Percentiles rank a stretch among this genome's conserved stretches.
Conservation (phyloP, 139 green algal genomes). For the Volvox africanus region DNA sequence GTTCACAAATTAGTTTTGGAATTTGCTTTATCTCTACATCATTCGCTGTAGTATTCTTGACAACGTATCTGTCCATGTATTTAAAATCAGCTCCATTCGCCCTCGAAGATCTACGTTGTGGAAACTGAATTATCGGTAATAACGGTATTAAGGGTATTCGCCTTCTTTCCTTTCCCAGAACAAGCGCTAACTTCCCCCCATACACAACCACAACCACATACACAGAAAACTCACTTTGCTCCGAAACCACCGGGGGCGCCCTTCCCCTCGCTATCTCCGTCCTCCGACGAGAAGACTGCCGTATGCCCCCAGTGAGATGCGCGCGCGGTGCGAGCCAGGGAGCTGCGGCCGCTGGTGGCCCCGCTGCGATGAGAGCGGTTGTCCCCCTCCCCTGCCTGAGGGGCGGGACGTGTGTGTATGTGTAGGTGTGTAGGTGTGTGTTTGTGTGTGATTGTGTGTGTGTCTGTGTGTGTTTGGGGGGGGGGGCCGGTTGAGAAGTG, state of each 20-base stretch:
- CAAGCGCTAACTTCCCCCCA: not conserved
- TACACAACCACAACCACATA: too few species aligned
- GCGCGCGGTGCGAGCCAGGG: conserved; percentile 68
- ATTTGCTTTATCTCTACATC: too few species aligned
- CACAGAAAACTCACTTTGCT: not conserved
- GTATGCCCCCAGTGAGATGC: conserved; percentile 81
- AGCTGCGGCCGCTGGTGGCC: conserved; percentile 10
- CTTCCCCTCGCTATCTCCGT: conserved; percentile 45
- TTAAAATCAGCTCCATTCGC: too few species aligned
- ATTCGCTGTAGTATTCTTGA: too few species aligned
- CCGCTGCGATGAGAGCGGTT: conserved; percentile 50
- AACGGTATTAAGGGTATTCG: too few species aligned
- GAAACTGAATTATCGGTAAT: too few species aligned
- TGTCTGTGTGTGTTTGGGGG: not conserved
- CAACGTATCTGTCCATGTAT: too few species aligned
- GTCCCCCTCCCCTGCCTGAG: conserved; percentile 49
- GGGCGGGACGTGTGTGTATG: too few species aligned
- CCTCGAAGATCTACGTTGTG: too few species aligned
- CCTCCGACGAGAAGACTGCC: conserved; percentile 86
- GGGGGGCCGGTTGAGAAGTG: not conserved
- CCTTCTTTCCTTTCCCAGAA: not conserved
- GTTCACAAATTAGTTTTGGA: too few species aligned
- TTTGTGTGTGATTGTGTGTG: too few species aligned
- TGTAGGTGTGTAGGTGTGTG: too few species aligned
- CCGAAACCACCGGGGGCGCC: not conserved